These are phyloP conservation scores for Linum tenue DNA, from an alignment of 345 rosid species.

Conservation along the genomic window DNA sequence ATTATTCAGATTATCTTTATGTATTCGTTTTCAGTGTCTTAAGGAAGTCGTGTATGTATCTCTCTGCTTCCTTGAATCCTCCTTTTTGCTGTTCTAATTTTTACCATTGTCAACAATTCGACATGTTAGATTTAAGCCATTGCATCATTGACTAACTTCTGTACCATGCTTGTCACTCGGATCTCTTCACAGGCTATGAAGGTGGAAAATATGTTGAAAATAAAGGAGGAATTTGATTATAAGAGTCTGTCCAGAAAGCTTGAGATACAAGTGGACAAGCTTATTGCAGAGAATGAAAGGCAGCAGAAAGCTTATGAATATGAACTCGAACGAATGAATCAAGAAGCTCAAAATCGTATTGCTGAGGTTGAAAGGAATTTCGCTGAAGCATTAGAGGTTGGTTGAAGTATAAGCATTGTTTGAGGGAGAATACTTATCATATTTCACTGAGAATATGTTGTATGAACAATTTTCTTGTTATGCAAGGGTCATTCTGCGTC, in stretches of 20 bases:
- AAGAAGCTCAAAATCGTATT: slow-evolving; percentile 25
- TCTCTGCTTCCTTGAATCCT: background rate
- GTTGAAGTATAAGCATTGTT: background rate
- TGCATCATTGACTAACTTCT: background rate
- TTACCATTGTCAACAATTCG: background rate
- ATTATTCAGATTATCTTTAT: background rate
- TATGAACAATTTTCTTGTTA: background rate
- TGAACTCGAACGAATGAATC: slow-evolving; percentile 24
- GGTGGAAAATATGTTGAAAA: slow-evolving; percentile 30
- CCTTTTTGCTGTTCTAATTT: too few species aligned
- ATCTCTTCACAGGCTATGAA: slow-evolving; percentile 23
- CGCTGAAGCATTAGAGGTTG: slow-evolving; percentile 33
- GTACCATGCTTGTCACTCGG: background rate
- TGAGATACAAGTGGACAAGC: slow-evolving; percentile 30
- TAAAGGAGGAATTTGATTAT: slow-evolving; percentile 30
- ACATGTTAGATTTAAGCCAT: background rate
- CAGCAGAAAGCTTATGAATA: slow-evolving; percentile 24
- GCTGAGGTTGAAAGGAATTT: slow-evolving; percentile 28
- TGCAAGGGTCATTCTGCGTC: background rate
- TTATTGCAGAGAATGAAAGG: slow-evolving; percentile 27
- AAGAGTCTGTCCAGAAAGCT: slow-evolving; percentile 28
- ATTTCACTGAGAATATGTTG: background rate
- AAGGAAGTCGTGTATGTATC: background rate
- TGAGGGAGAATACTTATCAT: background rate
- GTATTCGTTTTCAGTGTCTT: background rate